These are phyloP conservation scores for Malus asiatica DNA, from an alignment of 306 rosid genomes.

Conservation along the genomic window DNA sequence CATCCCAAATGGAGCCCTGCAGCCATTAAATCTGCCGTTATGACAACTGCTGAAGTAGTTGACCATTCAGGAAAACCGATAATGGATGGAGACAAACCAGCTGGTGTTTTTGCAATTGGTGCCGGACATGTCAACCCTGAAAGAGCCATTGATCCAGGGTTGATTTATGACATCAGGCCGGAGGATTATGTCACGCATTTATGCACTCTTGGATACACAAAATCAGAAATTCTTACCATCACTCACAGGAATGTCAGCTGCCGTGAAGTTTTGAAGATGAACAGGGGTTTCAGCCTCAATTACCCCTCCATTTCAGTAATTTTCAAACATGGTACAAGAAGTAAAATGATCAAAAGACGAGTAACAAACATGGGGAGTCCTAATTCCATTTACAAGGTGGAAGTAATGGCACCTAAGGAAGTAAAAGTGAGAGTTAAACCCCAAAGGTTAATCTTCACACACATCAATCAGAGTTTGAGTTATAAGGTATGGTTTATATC, in stretches of 20 bases:
- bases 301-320: slow-evolving; percentile 68
- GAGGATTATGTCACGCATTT: slow-evolving; percentile 62
- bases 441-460: slow-evolving; percentile 33
- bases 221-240: slow-evolving; percentile 49
- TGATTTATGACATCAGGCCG: slow-evolving; percentile 66
- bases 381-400: slow-evolving; percentile 61
- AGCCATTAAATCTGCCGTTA: slow-evolving; percentile 69
- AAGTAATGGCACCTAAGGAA: slow-evolving; percentile 59
- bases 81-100: slow-evolving; percentile 61
- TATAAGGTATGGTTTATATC: slow-evolving; percentile 56
- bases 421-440: slow-evolving; percentile 72
- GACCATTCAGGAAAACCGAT: slow-evolving; percentile 68
- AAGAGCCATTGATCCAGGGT: slow-evolving; percentile 67
- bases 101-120: slow-evolving; percentile 58
- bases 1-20: slow-evolving; percentile 82
- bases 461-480: slow-evolving; percentile 47
- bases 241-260: slow-evolving; percentile 81
- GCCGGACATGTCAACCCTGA: slow-evolving; percentile 76
- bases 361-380: slow-evolving; percentile 70
- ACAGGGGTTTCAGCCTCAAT: slow-evolving; percentile 73
- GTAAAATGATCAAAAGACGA: slow-evolving; percentile 42
- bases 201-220: slow-evolving; percentile 73
- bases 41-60: slow-evolving; percentile 66
- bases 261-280: slow-evolving; percentile 33
- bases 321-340: slow-evolving; percentile 42